phyloP scores from a whole-genome alignment of 768 basidiomycete genomes.

The Termitomyces sp. region DNA sequence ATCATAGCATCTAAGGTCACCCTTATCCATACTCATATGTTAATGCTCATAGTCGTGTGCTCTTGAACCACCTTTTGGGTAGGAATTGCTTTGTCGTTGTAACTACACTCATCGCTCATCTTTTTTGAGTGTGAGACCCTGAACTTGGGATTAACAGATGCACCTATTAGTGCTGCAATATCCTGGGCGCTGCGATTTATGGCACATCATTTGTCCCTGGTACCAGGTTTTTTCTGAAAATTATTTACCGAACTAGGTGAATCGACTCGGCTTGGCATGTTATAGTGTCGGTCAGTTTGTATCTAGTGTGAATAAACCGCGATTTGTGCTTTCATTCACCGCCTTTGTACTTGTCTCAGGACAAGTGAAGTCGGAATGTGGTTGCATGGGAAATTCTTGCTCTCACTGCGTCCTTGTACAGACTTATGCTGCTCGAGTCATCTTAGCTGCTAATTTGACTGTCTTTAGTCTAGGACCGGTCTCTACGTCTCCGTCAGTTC shows the following conservation, averaged over 20 bases:
- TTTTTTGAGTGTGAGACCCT: constrained; percentile 68
- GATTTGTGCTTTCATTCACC: neutral
- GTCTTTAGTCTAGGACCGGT: no score
- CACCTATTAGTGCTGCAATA: constrained; percentile 81
- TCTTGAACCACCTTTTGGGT: no score
- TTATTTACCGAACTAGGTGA: constrained; percentile 60
- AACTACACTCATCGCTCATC: neutral
- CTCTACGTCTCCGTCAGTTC: neutral
- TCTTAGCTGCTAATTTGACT: neutral
- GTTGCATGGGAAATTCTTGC: neutral
- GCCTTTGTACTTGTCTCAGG: neutral
- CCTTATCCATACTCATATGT: no score
- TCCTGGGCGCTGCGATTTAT: constrained; percentile 76
- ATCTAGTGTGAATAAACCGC: no score
- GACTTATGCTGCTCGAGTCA: neutral
- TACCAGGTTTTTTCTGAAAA: constrained; percentile 57
- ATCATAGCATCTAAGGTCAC: no score
- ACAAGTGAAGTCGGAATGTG: neutral
- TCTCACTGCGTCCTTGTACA: neutral
- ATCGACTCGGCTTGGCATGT: constrained; percentile 56
- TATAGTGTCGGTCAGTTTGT: neutral
- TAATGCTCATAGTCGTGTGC: no score
- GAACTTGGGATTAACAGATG: constrained; percentile 73
- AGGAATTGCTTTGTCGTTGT: neutral
- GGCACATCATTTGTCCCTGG: constrained; percentile 56